These are phyloP conservation scores for Jacaranda mimosifolia DNA, from an alignment of 257 asterid genomes.

Conservation along the genomic window DNA sequence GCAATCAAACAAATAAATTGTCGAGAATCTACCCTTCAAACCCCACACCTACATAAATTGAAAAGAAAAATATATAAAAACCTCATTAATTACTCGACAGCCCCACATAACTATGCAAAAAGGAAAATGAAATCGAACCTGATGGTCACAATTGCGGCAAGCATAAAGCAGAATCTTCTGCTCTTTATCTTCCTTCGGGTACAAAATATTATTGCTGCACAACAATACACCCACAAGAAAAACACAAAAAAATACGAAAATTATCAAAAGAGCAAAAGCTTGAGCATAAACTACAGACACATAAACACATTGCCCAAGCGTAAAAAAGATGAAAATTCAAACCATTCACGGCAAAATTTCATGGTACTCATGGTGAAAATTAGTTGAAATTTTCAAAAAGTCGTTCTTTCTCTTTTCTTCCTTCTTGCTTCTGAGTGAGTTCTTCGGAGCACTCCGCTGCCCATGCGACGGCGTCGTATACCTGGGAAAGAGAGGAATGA, in stretches of 20 bases:
- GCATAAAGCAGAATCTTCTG: slow-evolving; percentile 87
- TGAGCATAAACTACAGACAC: no score
- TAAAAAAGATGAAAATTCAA: slow-evolving; percentile 19
- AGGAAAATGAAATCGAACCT: slow-evolving; percentile 48
- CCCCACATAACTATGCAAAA: neutral
- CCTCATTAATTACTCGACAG: slow-evolving; percentile 5
- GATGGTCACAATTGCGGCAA: slow-evolving; percentile 93
- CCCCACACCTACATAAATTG: slow-evolving; percentile 19
- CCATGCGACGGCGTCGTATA: neutral
- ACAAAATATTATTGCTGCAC: slow-evolving; percentile 77
- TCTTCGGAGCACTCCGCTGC: neutral
- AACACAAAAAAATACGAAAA: neutral
- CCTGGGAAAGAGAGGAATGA: neutral
- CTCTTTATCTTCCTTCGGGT: slow-evolving; percentile 85
- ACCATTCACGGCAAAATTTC: slow-evolving; percentile 99
- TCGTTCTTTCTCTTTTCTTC: neutral
- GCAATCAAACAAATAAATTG: neutral
- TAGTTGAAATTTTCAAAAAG: neutral
- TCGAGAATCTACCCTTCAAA: neutral
- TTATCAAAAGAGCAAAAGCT: neutral
- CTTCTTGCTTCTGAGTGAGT: neutral
- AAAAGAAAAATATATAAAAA: neutral
- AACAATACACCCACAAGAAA: neutral
- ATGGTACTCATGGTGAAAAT: slow-evolving; percentile 87
- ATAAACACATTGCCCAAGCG: neutral